Conservation (phyloP, 768 basidiomycete species). For the Kwoniella mangroviensis region DNA sequence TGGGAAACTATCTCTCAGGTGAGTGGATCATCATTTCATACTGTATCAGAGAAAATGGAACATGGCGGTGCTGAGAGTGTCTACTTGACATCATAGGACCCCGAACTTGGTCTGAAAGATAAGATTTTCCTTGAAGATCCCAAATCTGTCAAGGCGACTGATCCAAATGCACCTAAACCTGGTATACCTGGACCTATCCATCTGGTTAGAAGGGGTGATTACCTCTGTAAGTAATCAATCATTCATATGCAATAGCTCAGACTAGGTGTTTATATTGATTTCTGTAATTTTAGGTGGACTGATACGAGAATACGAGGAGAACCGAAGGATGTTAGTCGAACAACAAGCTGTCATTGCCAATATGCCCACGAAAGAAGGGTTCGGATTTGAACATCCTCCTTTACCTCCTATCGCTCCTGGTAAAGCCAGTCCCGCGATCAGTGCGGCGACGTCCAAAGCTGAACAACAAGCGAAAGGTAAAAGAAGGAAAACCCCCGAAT, state of each 20-base stretch:
- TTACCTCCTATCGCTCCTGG: conserved; percentile 24
- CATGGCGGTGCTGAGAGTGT: not conserved
- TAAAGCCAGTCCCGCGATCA: conserved; percentile 31
- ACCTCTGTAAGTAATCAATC: conserved; percentile 62
- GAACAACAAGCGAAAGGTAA: conserved; percentile 73
- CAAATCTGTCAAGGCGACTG: conserved; percentile 69
- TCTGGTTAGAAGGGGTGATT: conserved; percentile 94
- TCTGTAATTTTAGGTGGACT: conserved; percentile 38
- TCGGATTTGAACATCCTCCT: conserved; percentile 41
- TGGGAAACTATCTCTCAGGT: conserved; percentile 88
- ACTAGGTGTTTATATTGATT: no score
- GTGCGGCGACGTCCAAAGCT: conserved; percentile 66
- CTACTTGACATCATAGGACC: conserved; percentile 63
- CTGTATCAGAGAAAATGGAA: no score
- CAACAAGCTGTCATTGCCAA: conserved; percentile 46
- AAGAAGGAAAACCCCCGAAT: conserved; percentile 92
- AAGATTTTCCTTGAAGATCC: conserved; percentile 99
- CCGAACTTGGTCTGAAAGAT: conserved; percentile 76
- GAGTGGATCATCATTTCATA: conserved; percentile 8
- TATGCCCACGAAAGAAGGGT: conserved; percentile 49
- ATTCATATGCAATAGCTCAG: no score
- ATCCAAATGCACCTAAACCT: conserved; percentile 42
- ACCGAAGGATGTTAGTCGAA: conserved; percentile 46
- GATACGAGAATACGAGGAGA: conserved; percentile 56
- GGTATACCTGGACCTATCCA: conserved; percentile 96